These are phyloP conservation scores for Boletus subparvulus DNA, from an alignment of 768 basidiomycete species.

Conservation along the genomic window DNA sequence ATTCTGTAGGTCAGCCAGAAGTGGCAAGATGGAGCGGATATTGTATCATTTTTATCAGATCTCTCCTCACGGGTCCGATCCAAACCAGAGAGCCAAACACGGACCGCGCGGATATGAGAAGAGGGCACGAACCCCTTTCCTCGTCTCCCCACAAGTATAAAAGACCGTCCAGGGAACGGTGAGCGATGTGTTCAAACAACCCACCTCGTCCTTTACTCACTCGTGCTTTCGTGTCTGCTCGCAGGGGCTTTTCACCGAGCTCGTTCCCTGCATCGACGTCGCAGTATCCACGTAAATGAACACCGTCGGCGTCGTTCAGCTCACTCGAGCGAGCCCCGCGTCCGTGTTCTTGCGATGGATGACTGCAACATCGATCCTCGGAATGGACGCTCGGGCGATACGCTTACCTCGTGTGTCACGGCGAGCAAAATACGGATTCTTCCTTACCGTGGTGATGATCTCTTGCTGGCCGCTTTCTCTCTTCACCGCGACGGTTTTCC, in stretches of 20 bases:
- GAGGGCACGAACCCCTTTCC: not conserved
- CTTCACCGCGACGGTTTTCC: no score
- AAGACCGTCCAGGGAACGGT: constrained; percentile 7
- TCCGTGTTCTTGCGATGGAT: constrained; percentile 71
- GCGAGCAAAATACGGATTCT: not conserved
- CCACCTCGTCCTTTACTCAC: constrained; percentile 3
- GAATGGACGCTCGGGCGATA: constrained; percentile 22
- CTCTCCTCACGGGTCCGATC: constrained; percentile 5
- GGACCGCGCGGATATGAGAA: constrained; percentile 6
- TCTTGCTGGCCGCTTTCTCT: no score
- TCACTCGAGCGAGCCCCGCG: constrained; percentile 25
- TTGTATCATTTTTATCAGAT: constrained; percentile 3
- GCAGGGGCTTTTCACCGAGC: constrained; percentile 10
- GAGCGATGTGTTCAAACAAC: constrained; percentile 14
- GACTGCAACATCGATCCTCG: constrained; percentile 64
- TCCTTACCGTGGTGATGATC: not conserved
- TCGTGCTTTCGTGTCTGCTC: constrained; percentile 1
- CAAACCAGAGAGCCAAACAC: not conserved
- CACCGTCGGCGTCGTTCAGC: constrained; percentile 24
- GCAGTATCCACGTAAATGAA: constrained; percentile 33
- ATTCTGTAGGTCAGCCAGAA: not conserved
- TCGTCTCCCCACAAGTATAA: constrained; percentile 14
- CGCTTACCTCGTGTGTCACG: constrained; percentile 12
- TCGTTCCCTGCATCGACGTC: constrained; percentile 36
- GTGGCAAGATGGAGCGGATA: not conserved